phyloP scores from a whole-genome alignment of 208 protist genomes.

The Acanthamoeba sp. region DNA sequence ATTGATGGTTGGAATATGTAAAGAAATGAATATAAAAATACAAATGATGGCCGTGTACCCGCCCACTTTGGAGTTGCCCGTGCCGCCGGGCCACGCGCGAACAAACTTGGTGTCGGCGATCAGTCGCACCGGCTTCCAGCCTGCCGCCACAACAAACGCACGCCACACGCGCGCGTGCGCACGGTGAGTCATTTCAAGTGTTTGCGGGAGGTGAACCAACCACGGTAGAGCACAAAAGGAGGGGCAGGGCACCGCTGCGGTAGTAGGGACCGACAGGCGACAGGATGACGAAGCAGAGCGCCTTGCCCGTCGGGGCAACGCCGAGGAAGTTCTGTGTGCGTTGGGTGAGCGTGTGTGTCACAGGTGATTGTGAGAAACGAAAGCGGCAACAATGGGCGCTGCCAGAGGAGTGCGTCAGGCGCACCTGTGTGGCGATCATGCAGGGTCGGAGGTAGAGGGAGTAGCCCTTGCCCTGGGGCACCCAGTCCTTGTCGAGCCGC shows the following conservation, averaged over 20 bases:
- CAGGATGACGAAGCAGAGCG: constrained; percentile 95
- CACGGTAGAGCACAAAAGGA: no score
- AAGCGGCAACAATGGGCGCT: no score
- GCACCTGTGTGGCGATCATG: constrained; percentile 93
- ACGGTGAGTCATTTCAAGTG: no score
- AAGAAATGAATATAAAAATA: no score
- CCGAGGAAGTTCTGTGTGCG: constrained; percentile 85
- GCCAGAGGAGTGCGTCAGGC: not conserved
- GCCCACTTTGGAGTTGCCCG: constrained; percentile 95
- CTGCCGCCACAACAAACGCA: constrained; percentile 24
- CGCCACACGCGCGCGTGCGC: no score
- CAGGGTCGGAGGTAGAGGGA: constrained; percentile 99
- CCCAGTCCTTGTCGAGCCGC: constrained; percentile 94
- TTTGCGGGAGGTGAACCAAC: no score
- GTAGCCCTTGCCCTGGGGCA: constrained; percentile 95
- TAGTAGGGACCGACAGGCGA: constrained; percentile 99
- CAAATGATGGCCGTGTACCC: constrained; percentile 81
- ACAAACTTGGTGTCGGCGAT: constrained; percentile 93
- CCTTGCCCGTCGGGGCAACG: constrained; percentile 86
- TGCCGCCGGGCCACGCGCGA: constrained; percentile 97
- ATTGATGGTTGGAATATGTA: no score
- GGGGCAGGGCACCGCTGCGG: constrained; percentile 82
- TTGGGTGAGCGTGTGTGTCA: constrained; percentile 12
- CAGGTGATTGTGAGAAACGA: not conserved
- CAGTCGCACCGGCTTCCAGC: constrained; percentile 95